Base-by-base conservation (phyloP, 345 rosid species). In the Erodium maritimum region DNA sequence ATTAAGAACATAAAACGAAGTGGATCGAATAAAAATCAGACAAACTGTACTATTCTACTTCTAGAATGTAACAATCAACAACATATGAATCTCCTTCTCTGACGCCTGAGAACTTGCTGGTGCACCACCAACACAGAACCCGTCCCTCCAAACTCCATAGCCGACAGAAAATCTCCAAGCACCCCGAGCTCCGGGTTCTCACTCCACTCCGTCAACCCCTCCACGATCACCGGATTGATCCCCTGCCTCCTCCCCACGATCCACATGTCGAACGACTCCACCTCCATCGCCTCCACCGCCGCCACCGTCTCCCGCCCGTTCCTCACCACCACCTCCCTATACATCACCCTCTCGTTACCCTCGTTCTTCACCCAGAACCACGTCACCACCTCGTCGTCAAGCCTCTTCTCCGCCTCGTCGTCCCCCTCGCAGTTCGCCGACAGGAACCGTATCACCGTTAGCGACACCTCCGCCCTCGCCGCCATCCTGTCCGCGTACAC, bases 351-450 rank as follows among this genome's bases (percentile, higher is more conserved):
- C 11, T 73, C 65, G 11, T 86, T 86, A 9, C 62, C 2, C 60
- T 82, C 95, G 51, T 84, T 86, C 65, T 79, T 82, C 50, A 79
- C 84, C 95, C 89, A 80, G 17, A 91, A 88, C 81, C 84, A 82
- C 1, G 89, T 81, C 22, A 84, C 89, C 33, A 77, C 72, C 17
- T 95, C 88, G 59, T 88, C 95, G 55, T 84, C 88, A 5, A 86
- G 73, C 67, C 86, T 91, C 74, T 77, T 83, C 73, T 86, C 91
- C 63, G 71, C 67, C 61, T 78, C 90, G 11, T 79, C 69, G 12
- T 84, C 86, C 12, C 86, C 84, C 67, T 71, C 76, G 10, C 65
- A 65, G 69, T 85, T 73, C 12, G 25, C 14, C 1, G 90, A 59
- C 12, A 88, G 70, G 71, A 88, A 91, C 37, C 90, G 61, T 17